phyloP scores from a whole-genome alignment of 2,329 filamentous ascomycete species.

The Dothidotthia symphoricarpi region DNA sequence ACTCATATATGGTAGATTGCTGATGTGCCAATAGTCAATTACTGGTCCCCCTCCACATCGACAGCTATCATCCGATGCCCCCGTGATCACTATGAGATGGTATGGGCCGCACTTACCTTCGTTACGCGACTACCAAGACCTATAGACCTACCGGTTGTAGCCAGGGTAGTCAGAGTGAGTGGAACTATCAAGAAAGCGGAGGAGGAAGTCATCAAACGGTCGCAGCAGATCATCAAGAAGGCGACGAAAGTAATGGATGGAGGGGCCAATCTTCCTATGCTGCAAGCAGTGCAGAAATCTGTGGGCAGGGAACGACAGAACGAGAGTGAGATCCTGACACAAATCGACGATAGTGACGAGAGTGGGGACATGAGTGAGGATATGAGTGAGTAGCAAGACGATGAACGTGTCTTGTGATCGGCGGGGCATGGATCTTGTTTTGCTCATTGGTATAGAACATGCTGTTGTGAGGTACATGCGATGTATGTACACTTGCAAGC shows the following conservation, averaged over 20 bases:
- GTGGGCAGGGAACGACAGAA: constrained; percentile 7
- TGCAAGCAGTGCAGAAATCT: constrained; percentile 5
- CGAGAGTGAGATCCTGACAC: constrained; percentile 6
- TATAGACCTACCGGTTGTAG: constrained; percentile 66
- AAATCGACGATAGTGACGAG: constrained; percentile 14
- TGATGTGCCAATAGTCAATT: too few relatives aligned
- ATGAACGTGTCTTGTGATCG: neutral
- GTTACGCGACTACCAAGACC: constrained; percentile 66
- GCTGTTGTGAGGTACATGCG: too few relatives aligned
- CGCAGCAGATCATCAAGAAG: constrained; percentile 68
- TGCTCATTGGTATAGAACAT: too few relatives aligned
- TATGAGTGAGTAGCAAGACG: constrained; percentile 2
- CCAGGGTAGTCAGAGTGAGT: constrained; percentile 81
- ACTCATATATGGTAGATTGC: too few relatives aligned
- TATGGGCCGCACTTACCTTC: constrained; percentile 86
- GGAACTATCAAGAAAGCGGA: constrained; percentile 92
- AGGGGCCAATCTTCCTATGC: constrained; percentile 8
- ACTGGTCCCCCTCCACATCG: constrained; percentile 85
- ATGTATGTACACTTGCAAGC: too few relatives aligned
- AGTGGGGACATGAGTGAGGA: constrained; percentile 27
- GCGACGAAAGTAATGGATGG: constrained; percentile 52
- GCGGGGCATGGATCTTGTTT: too few relatives aligned
- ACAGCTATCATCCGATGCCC: constrained; percentile 88
- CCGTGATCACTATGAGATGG: constrained; percentile 76
- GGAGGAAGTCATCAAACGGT: constrained; percentile 80